Conservation (phyloP, 306 rosid species). For the Bauhinia variegata region DNA sequence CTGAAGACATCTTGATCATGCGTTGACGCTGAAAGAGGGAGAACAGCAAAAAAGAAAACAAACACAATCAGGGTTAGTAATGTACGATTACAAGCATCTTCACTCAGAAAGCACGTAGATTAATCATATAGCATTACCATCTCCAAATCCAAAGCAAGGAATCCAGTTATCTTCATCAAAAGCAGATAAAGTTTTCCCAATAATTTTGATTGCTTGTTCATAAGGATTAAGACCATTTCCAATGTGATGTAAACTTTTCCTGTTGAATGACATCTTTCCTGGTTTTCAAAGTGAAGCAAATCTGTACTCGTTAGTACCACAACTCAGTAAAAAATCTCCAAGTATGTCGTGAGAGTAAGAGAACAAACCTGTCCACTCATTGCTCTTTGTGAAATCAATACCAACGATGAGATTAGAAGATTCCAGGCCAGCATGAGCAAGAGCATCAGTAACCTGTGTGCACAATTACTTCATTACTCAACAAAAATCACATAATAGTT, state of each 20-base stretch:
- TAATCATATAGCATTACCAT: conserved; percentile 54
- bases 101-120: conserved; percentile 15
- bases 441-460: conserved; percentile 79
- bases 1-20: conserved; percentile 83
- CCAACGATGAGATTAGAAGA: conserved; percentile 93
- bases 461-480: conserved; percentile 36
- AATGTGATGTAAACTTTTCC: conserved; percentile 78
- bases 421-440: conserved; percentile 82
- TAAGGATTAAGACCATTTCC: conserved; percentile 75
- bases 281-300: conserved; percentile 26
- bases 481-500: conserved; percentile 14
- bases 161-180: conserved; percentile 89
- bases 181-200: conserved; percentile 70
- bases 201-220: conserved; percentile 82
- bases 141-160: conserved; percentile 95
- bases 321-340: conserved; percentile 18
- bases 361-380: conserved; percentile 86
- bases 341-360: conserved; percentile 31
- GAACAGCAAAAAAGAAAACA: background rate
- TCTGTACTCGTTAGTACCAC: conserved; percentile 17
- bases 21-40: conserved; percentile 59
- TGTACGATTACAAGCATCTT: conserved; percentile 27
- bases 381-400: conserved; percentile 94
- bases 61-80: conserved; percentile 19
- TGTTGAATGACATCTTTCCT: conserved; percentile 83